These are phyloP conservation scores for Candida maris DNA, from an alignment of 805 yeast species.

Conservation along the genomic window DNA sequence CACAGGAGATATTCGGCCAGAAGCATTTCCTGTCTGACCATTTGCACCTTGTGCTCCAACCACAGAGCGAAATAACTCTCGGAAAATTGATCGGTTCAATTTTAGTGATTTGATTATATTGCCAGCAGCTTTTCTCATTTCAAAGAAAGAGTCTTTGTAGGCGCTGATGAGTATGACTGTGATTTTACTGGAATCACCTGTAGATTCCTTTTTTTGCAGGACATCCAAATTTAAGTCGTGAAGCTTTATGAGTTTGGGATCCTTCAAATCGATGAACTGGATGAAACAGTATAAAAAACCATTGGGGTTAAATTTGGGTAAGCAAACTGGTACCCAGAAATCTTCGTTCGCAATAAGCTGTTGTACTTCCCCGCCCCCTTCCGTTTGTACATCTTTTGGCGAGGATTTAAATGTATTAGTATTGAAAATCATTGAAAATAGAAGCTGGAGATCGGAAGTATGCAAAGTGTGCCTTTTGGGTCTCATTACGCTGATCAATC, in stretches of 20 bases:
- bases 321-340: constrained; percentile 90
- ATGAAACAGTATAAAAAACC: constrained; percentile 87
- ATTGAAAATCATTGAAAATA: constrained; percentile 67
- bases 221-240: constrained; percentile 26
- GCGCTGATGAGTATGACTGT: constrained; percentile 54
- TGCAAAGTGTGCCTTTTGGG: constrained; percentile 77
- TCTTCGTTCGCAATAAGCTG: constrained; percentile 50
- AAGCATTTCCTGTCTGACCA: constrained; percentile 26
- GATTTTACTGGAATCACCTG: constrained; percentile 29
- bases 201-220: constrained; percentile 6
- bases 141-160: constrained; percentile 75
- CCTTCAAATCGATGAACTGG: constrained; percentile 47
- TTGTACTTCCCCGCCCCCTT: constrained; percentile 16
- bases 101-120: constrained; percentile 44
- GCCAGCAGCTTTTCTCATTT: constrained; percentile 59
- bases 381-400: constrained; percentile 24
- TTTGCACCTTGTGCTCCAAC: constrained; percentile 29
- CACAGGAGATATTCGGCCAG: constrained; percentile 41
- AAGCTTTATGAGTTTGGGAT: constrained; percentile 27
- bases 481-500: constrained; percentile 64
- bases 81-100: constrained; percentile 32
- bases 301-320: constrained; percentile 82
- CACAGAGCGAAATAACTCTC: constrained; percentile 27
- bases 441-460: constrained; percentile 74
- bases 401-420: constrained; percentile 43